Conservation (phyloP, 164 flowering plant species). For the Stephania yunnanensis region DNA sequence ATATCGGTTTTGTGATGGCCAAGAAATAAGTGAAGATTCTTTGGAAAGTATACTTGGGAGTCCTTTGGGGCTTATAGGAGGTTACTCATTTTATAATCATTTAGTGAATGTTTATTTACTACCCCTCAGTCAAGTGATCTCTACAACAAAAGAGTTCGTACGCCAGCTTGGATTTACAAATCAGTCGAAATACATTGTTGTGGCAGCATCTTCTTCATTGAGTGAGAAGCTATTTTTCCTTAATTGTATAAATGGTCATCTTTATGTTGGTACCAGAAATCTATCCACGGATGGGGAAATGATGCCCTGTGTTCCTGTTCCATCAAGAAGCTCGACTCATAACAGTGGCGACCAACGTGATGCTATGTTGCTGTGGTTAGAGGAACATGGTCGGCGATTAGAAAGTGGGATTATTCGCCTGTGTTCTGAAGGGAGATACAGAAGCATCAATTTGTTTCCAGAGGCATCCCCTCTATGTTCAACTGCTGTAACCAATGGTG, state of each 20-base stretch:
- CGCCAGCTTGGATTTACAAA: slow-evolving; percentile 28
- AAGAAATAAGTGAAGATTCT: slow-evolving; percentile 23
- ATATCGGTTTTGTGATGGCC: slow-evolving; percentile 87
- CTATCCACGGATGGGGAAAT: slow-evolving; percentile 50
- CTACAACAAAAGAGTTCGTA: slow-evolving; percentile 36
- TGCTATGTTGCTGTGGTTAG: slow-evolving; percentile 86
- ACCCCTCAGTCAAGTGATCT: slow-evolving; percentile 41
- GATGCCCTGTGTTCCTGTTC: slow-evolving; percentile 77
- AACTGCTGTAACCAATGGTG: slow-evolving; percentile 69
- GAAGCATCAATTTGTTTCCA: slow-evolving; percentile 63
- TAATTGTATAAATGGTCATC: slow-evolving; percentile 62
- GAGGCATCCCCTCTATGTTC: slow-evolving; percentile 63
- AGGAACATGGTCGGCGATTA: slow-evolving; percentile 80
- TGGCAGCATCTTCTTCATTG: slow-evolving; percentile 56
- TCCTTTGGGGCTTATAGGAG: slow-evolving; percentile 75
- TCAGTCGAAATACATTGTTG: slow-evolving; percentile 43
- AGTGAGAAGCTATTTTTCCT: slow-evolving; percentile 62
- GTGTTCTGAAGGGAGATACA: slow-evolving; percentile 31
- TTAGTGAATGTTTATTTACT: slow-evolving; percentile 64
- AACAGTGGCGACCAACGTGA: slow-evolving; percentile 48
- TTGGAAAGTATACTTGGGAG: slow-evolving; percentile 2
- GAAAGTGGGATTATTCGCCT: slow-evolving; percentile 55
- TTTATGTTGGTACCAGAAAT: slow-evolving; percentile 74
- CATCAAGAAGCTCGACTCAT: slow-evolving; percentile 37
- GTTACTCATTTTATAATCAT: slow-evolving; percentile 62